Percentiles rank a stretch among this genome's conserved stretches.
These are phyloP conservation scores for Boletales sp. DNA, from an alignment of 768 basidiomycete species.

Conservation along the genomic window DNA sequence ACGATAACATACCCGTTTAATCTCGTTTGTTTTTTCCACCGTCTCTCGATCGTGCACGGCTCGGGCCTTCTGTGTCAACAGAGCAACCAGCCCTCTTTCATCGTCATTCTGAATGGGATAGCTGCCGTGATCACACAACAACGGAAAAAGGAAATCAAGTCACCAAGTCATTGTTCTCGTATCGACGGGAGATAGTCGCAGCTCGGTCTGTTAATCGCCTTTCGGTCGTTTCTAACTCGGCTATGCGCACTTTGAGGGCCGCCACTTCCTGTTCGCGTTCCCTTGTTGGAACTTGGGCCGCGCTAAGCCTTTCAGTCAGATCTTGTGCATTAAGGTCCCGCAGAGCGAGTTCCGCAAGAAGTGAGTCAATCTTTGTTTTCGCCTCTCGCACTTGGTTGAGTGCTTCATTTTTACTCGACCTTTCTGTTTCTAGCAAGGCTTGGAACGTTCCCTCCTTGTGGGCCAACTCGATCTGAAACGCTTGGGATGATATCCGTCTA, in stretches of 20 bases:
- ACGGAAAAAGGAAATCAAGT: conserved; percentile 17
- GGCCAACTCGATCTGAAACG: conserved; percentile 22
- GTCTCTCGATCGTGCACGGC: conserved; percentile 50
- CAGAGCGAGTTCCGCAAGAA: conserved; percentile 20
- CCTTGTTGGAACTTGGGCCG: conserved; percentile 18
- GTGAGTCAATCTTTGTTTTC: conserved; percentile 18
- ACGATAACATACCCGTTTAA: conserved; percentile 40
- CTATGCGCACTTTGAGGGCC: conserved; percentile 16
- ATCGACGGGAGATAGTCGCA: conserved; percentile 33
- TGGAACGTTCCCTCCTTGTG: conserved; percentile 24
- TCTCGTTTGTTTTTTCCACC: conserved; percentile 53
- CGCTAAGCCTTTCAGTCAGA: conserved; percentile 19
- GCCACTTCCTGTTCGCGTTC: conserved; percentile 30
- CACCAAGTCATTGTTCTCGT: conserved; percentile 48
- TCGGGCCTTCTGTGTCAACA: conserved; percentile 42
- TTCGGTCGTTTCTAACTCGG: conserved; percentile 28
- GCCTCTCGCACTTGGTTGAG: conserved; percentile 13
- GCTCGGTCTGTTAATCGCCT: conserved; percentile 27
- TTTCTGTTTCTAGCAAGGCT: conserved; percentile 23
- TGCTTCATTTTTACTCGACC: conserved; percentile 16
- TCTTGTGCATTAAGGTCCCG: conserved; percentile 19
- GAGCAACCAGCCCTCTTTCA: conserved; percentile 48
- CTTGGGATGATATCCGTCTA: conserved; percentile 9
- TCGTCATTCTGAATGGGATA: conserved; percentile 38
- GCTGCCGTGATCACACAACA: conserved; percentile 12